These are phyloP conservation scores for Tricholomella constricta DNA, from an alignment of 768 basidiomycete species.

Conservation along the genomic window DNA sequence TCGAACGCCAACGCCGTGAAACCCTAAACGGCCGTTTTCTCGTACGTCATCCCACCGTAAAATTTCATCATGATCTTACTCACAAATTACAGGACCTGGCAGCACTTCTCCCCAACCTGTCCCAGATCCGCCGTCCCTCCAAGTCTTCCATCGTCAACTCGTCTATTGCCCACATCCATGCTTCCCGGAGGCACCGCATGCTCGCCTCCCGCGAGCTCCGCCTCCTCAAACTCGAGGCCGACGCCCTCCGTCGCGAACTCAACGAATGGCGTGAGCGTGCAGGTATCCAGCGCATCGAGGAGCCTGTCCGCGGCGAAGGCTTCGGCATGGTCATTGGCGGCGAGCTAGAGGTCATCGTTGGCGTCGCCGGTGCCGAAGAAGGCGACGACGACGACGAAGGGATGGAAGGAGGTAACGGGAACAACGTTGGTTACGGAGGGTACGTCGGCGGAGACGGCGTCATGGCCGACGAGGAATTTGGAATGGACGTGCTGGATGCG, in stretches of 20 bases:
- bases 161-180: conserved; percentile 85
- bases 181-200: conserved; percentile 57
- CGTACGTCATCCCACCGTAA: conserved; percentile 43
- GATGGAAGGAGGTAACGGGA: conserved; percentile 27
- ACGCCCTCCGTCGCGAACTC: conserved; percentile 85
- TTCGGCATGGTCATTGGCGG: conserved; percentile 71
- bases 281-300: conserved; percentile 69
- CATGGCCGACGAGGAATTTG: conserved; percentile 19
- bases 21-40: conserved; percentile 92
- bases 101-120: conserved; percentile 86
- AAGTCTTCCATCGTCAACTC: conserved; percentile 98
- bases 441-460: conserved; percentile 21
- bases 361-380: conserved; percentile 51
- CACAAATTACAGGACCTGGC: conserved; percentile 74
- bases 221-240: conserved; percentile 75
- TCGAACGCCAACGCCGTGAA: conserved; percentile 91
- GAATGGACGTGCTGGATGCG: conserved; percentile 18
- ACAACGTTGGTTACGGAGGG: conserved; percentile 25
- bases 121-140: conserved; percentile 88
- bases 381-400: conserved; percentile 51
- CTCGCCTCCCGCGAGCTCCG: conserved; percentile 85
- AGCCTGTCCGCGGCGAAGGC: conserved; percentile 70
- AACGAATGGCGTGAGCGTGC: conserved; percentile 91
- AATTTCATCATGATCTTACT: conserved; percentile 9
- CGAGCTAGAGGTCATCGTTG: conserved; percentile 66